phyloP scores from a whole-genome alignment of 2,329 filamentous ascomycete genomes.

The Exophiala lecanii-corni region DNA sequence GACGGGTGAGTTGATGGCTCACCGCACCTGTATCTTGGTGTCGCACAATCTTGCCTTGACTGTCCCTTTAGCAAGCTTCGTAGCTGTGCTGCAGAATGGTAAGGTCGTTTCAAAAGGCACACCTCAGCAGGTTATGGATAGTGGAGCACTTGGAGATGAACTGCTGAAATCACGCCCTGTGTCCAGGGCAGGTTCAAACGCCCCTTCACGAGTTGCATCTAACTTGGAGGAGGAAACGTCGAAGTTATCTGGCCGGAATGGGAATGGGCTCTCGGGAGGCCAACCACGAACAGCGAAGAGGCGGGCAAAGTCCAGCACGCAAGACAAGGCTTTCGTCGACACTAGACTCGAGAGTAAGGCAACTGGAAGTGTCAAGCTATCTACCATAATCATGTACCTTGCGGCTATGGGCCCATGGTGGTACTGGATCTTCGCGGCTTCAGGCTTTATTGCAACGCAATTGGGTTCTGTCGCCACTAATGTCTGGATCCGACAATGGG shows the following conservation, averaged over 20 bases:
- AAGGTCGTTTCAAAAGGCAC: constrained; percentile 72
- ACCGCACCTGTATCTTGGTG: constrained; percentile 88
- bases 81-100: constrained; percentile 84
- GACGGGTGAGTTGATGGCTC: constrained; percentile 79
- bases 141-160: constrained; percentile 86
- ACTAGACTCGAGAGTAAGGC: constrained; percentile 70
- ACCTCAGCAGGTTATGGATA: constrained; percentile 70
- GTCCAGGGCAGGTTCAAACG: constrained; percentile 65
- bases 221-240: constrained; percentile 62
- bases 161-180: constrained; percentile 67
- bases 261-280: constrained; percentile 28
- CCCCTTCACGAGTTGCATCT: constrained; percentile 73
- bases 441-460: constrained; percentile 78
- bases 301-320: constrained; percentile 38
- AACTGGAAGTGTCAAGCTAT: constrained; percentile 79
- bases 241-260: constrained; percentile 49
- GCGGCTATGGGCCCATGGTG: constrained; percentile 91
- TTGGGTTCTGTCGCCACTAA: constrained; percentile 82
- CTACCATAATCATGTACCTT: constrained; percentile 81
- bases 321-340: constrained; percentile 35
- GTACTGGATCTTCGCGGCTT: constrained; percentile 76
- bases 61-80: constrained; percentile 71
- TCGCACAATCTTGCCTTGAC: constrained; percentile 93
- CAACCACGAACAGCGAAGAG: constrained; percentile 28
- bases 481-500: constrained; percentile 92